Base-by-base conservation (phyloP, 1,284 basidiomycete genomes). In the Retiboletus flavoniger region DNA sequence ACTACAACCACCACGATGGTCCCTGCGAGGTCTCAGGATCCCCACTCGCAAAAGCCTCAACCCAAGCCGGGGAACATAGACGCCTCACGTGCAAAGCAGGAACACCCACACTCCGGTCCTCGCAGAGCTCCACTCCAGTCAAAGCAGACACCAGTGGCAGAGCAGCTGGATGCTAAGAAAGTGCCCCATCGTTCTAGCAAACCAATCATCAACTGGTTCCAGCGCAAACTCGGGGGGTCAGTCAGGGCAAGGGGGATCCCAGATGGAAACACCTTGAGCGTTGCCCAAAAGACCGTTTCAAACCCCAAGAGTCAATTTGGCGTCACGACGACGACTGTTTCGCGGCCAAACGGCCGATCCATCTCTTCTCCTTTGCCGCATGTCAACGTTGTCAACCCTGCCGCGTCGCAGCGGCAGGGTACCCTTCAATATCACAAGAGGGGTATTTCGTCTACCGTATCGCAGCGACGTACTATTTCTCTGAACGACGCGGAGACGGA, bases 121-220 rank as follows among this genome's bases (percentile, higher is more conserved):
- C 50, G 41, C 45, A 53, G 61, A 47, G 36, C 58, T 31, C 56
- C 57, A 17, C 69, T 63, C 45, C 58, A 68, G 35, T 47, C 62
- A 26, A 65, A 65, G 38, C 75, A 74, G 57, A 57, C 70, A 19
- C 55, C 59, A 0, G 51, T 51, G 38, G 28, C 66, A 41, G 69
- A 67, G 60, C 78, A 78, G 61, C 57, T 67, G 7, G 67, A 73
- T 29, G 57, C 68, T 47, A 85, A 87, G 74, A 86, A 85, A 64
- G 64, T 78, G 2, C 67, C 82, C 43, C 78, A 82, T 50, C 81
- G 84, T 44, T 82, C 86, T 14, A 87, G 89, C 67, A 92, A 93
- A 69, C 93, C 93, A 3, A 87, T 95, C 62, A 87, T 95, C 65
- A 91, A 92, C 62, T 95, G 93, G 93, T 85, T 95, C 61, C 88